phyloP scores from a whole-genome alignment of 2,329 filamentous ascomycete genomes.

The Bipolaris cookei region DNA sequence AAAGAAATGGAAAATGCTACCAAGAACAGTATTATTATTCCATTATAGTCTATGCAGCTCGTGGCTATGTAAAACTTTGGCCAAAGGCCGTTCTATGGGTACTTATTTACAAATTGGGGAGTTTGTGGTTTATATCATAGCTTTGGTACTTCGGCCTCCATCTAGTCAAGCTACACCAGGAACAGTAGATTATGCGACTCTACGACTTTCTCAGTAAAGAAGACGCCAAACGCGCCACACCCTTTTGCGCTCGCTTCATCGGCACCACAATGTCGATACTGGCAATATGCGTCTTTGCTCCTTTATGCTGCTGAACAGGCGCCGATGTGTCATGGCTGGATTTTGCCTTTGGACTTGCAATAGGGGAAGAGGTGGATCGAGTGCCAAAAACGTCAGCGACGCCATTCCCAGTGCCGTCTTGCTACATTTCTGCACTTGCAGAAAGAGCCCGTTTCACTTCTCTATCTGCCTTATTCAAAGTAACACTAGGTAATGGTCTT shows the following conservation, averaged over 20 bases:
- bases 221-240: not conserved
- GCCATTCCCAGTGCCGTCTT: conserved; percentile 21
- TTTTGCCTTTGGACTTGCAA: not conserved
- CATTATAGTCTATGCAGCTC: no score
- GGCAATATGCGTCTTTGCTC: not conserved
- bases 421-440: conserved; percentile 28
- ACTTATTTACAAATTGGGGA: no score
- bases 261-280: no score
- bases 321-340: not conserved
- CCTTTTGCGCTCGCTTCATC: not conserved
- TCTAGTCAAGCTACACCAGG: no score
- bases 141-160: no score
- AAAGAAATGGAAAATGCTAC: no score
- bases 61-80: no score
- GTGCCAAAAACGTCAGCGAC: conserved; percentile 25
- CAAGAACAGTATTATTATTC: no score
- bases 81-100: no score
- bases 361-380: not conserved
- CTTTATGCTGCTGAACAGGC: not conserved
- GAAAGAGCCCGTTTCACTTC: conserved; percentile 23
- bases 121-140: no score
- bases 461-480: conserved; percentile 13
- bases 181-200: no score
- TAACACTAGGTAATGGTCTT: not conserved
- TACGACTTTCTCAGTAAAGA: no score